Evolutionary conservation across 2,329 filamentous ascomycete genomes (phyloP).

Genomic region (Ophiocordyceps camponoti-rufipedis): DNA sequence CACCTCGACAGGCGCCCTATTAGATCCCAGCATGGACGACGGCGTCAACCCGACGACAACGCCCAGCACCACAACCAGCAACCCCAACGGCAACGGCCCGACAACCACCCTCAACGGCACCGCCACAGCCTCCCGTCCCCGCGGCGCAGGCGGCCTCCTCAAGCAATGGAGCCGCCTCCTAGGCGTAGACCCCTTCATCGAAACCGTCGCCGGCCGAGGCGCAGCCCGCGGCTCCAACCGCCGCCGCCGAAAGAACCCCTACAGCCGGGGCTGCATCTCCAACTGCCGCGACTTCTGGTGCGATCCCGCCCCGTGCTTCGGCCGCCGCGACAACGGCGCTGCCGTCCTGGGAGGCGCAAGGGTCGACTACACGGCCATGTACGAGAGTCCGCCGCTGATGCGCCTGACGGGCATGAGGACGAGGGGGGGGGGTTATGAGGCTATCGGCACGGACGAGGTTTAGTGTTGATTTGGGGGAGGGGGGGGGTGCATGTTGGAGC

Average conservation of each 20-base stretch:
- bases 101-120: no score
- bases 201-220: slow-evolving; percentile 71
- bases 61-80: slow-evolving; percentile 16
- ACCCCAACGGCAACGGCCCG: no score
- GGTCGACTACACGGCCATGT: slow-evolving; percentile 79
- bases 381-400: slow-evolving; percentile 65
- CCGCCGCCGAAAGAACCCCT: slow-evolving; percentile 56
- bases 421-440: slow-evolving; percentile 39
- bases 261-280: slow-evolving; percentile 61
- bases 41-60: slow-evolving; percentile 22
- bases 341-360: slow-evolving; percentile 60
- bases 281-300: slow-evolving; percentile 98
- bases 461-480: slow-evolving; percentile 1
- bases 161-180: slow-evolving; percentile 70
- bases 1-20: slow-evolving; percentile 57
- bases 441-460: slow-evolving; percentile 36
- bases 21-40: slow-evolving; percentile 44
- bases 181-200: slow-evolving; percentile 84
- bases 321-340: slow-evolving; percentile 51
- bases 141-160: slow-evolving; percentile 39
- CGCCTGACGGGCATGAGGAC: slow-evolving; percentile 28
- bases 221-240: slow-evolving; percentile 38
- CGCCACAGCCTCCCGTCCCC: slow-evolving; percentile 15
- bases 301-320: slow-evolving; percentile 68
- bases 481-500: no score